Evolutionary conservation across 805 yeast species (phyloP), one percentile per base, ranked within the genome.

Genomic region (Wickerhamomyces bisporus): DNA sequence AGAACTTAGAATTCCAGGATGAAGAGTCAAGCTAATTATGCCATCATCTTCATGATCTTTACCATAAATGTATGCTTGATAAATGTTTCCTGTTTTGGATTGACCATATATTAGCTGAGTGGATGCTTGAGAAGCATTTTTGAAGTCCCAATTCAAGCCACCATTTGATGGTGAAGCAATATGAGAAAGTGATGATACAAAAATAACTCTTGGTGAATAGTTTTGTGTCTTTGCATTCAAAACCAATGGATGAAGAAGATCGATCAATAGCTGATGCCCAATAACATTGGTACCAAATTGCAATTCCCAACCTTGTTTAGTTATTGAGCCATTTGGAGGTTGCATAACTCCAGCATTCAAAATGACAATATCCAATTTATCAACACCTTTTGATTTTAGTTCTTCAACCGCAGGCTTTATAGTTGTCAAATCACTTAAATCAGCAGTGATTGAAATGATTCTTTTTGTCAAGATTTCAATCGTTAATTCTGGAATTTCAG

Each of bases 291-390:
- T 64, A 9, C 75, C 79, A 29, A 71, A 52, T 37, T 68, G 72
- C 26, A 58, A 38, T 36, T 74, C 79, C 39, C 57, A 63, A 8
- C 73, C 75, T 52, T 74, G 75, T 10, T 36, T 50, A 5, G 77
- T 62, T 24, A 40, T 42, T 8, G 65, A 44, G 1, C 62, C 66
- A 19, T 34, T 35, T 4, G 71, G 66, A 3, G 68, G 67, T 9
- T 38, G 41, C 69, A 67, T 65, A 4, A 71, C 64, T 25, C 73
- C 73, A 10, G 74, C 75, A 47, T 71, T 71, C 44, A 66, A 63
- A 24, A 70, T 53, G 16, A 66, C 55, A 3, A 64, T 54, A 36
- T 70, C 61, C 26, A 70, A 40, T 6, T 44, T 39, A 15, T 62
- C 60, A 19, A 48, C 19, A 10, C 16, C 42, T 10, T 24, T 28